Evolutionary conservation across 495 filamentous ascomycete species (phyloP).

Genomic region (Penicillium cosmopolitanum): DNA sequence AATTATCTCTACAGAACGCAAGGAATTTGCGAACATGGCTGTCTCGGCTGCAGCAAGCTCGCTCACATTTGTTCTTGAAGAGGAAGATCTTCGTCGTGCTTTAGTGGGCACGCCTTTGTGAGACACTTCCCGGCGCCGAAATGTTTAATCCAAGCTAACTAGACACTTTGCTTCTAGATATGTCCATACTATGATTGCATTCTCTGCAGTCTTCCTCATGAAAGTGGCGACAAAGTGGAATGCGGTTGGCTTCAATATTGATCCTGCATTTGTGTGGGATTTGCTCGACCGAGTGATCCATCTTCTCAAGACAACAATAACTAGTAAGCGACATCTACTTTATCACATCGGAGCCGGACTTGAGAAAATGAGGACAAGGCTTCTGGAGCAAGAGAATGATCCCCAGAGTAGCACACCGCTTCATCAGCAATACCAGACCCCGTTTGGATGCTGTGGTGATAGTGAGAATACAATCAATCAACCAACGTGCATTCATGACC

Average conservation of each 20-base stretch:
- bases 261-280: background rate
- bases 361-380: background rate
- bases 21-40: background rate
- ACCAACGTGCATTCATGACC: too few relatives aligned
- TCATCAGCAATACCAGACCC: background rate
- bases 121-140: background rate
- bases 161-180: background rate
- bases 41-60: background rate
- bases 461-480: background rate
- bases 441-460: background rate
- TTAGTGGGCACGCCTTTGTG: background rate
- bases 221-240: background rate
- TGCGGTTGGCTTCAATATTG: background rate
- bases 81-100: background rate
- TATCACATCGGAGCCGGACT: background rate
- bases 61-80: background rate
- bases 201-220: background rate
- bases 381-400: background rate
- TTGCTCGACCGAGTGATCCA: background rate
- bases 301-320: background rate
- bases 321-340: background rate
- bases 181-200: background rate
- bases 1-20: background rate
- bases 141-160: too few relatives aligned
- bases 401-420: background rate